phyloP scores from a whole-genome alignment of 768 basidiomycete genomes.

The Phallus indusiatus region DNA sequence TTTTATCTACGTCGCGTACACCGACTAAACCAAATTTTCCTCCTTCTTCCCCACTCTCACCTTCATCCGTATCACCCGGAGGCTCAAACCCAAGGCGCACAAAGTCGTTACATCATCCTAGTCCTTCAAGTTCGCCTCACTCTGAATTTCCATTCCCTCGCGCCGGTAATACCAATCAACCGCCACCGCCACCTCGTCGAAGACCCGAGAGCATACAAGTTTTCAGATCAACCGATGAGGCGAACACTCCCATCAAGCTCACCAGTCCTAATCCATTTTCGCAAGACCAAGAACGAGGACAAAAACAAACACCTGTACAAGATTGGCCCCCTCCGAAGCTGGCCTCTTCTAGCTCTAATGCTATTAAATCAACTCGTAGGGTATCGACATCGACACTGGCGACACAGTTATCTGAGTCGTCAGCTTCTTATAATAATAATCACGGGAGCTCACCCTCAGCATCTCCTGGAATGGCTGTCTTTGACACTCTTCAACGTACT shows the following conservation, averaged over 20 bases:
- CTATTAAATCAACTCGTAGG: background rate
- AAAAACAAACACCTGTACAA: background rate
- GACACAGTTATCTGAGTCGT: background rate
- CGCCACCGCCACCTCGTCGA: constrained; percentile 33
- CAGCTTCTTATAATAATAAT: background rate
- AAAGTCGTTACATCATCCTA: constrained; percentile 43
- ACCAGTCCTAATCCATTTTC: background rate
- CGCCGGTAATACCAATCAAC: background rate
- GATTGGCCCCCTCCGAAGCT: background rate
- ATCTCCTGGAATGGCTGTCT: background rate
- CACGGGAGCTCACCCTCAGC: background rate
- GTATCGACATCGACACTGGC: background rate
- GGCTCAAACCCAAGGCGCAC: constrained; percentile 36
- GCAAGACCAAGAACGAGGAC: background rate
- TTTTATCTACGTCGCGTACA: constrained; percentile 4
- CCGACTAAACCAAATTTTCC: constrained; percentile 12
- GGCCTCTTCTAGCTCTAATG: background rate
- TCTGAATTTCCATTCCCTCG: background rate
- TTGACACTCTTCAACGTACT: constrained; percentile 1
- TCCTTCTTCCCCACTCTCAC: constrained; percentile 1
- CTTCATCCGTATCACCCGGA: constrained; percentile 21
- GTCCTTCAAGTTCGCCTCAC: constrained; percentile 3
- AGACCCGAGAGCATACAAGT: constrained; percentile 62
- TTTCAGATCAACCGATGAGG: constrained; percentile 2
- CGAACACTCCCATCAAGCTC: background rate